A percentile compares a stretch with the other conserved stretches of the same genome.
These are phyloP conservation scores for Cutaneotrichosporon dermatis DNA, from an alignment of 1,284 basidiomycete genomes.

Conservation along the genomic window DNA sequence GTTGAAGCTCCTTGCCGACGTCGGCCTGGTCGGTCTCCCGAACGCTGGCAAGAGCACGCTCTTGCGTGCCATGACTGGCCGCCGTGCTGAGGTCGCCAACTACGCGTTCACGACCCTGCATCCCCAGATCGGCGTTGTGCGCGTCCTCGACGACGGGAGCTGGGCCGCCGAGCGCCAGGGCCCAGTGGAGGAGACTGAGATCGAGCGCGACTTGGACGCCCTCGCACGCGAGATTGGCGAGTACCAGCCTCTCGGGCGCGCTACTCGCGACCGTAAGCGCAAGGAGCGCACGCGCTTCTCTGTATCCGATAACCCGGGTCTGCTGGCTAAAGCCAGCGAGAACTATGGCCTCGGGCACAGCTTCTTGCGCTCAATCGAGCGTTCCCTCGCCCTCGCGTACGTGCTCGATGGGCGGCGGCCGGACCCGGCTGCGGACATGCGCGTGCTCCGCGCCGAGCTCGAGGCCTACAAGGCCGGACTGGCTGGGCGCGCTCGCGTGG, in stretches of 20 bases:
- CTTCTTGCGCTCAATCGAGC: slow-evolving; percentile 89
- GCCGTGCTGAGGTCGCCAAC: slow-evolving; percentile 79
- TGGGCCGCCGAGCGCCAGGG: slow-evolving; percentile 54
- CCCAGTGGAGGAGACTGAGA: slow-evolving; percentile 65
- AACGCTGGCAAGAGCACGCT: slow-evolving; percentile 82
- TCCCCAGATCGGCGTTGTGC: slow-evolving; percentile 88
- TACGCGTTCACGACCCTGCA: slow-evolving; percentile 95
- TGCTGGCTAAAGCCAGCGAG: slow-evolving; percentile 76
- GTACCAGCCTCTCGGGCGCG: slow-evolving; percentile 24
- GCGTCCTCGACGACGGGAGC: slow-evolving; percentile 73
- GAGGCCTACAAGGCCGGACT: slow-evolving; percentile 79
- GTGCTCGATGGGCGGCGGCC: slow-evolving; percentile 78
- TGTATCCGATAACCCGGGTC: slow-evolving; percentile 94
- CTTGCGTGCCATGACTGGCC: slow-evolving; percentile 80
- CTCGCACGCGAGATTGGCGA: slow-evolving; percentile 33
- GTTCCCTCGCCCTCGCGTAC: slow-evolving; percentile 82
- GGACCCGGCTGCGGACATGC: slow-evolving; percentile 70
- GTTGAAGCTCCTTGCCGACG: slow-evolving; percentile 88
- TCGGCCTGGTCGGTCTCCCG: slow-evolving; percentile 88
- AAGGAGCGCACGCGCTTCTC: slow-evolving; percentile 77
- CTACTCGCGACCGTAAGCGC: slow-evolving; percentile 3
- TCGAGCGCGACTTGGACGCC: slow-evolving; percentile 57
- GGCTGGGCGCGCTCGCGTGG: slow-evolving; percentile 67
- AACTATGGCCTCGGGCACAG: slow-evolving; percentile 91
- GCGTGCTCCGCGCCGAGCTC: slow-evolving; percentile 69